Evolutionary conservation across 768 basidiomycete genomes (phyloP).

Genomic region (Lyophyllum atratum): DNA sequence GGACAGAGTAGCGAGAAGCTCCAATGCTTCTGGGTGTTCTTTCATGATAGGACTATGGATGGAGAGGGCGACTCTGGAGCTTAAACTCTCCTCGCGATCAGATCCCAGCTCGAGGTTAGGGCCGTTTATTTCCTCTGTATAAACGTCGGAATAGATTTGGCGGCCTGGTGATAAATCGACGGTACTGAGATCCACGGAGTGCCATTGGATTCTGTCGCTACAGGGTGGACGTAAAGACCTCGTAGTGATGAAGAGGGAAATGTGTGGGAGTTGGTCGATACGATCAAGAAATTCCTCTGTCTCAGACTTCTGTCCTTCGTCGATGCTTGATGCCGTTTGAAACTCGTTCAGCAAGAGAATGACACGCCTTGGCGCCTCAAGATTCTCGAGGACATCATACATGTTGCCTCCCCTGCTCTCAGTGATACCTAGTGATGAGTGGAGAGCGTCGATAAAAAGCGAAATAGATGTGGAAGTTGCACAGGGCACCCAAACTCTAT

Average conservation of each 20-base stretch:
- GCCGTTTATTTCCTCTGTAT: constrained; percentile 17
- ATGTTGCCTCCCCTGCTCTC: constrained; percentile 18
- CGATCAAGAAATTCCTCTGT: constrained; percentile 9
- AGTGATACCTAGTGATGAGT: constrained; percentile 20
- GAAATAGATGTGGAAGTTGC: constrained; percentile 27
- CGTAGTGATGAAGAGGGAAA: constrained; percentile 16
- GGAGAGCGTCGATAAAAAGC: constrained; percentile 24
- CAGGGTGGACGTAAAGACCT: constrained; percentile 25
- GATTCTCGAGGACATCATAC: constrained; percentile 21
- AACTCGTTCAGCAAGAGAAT: constrained; percentile 39
- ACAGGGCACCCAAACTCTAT: constrained; percentile 35
- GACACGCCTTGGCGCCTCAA: background rate
- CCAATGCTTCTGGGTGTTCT: background rate
- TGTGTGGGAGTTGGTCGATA: background rate
- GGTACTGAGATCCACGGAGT: constrained; percentile 7
- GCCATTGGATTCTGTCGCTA: constrained; percentile 26
- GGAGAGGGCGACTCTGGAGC: constrained; percentile 8
- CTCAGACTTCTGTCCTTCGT: constrained; percentile 16
- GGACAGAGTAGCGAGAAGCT: constrained; percentile 20
- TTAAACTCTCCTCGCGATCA: constrained; percentile 4
- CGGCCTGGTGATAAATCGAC: constrained; percentile 21
- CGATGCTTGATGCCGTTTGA: constrained; percentile 37
- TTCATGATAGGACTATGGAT: constrained; percentile 7
- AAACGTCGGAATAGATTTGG: constrained; percentile 21
- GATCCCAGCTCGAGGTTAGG: constrained; percentile 16